Percentiles rank a stretch among this genome's conserved stretches.
phyloP scores from a whole-genome alignment of 1,139 yeast genomes.

The Eremothecium gossypii region DNA sequence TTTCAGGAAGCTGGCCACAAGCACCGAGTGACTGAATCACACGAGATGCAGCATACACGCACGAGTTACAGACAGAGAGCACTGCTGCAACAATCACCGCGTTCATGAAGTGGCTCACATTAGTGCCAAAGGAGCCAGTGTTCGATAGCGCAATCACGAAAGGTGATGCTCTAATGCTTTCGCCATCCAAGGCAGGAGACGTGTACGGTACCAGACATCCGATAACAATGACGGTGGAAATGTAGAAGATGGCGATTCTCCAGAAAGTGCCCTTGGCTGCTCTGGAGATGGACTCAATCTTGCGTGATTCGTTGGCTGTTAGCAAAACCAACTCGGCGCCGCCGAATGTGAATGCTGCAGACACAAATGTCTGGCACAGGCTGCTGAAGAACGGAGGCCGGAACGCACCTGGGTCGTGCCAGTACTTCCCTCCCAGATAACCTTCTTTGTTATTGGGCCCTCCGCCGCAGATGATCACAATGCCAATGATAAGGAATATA shows the following conservation, averaged over 20 bases:
- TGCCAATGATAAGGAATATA: slow-evolving; percentile 54
- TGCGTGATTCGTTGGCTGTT: slow-evolving; percentile 42
- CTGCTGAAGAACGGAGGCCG: slow-evolving; percentile 41
- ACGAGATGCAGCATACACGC: slow-evolving; percentile 72
- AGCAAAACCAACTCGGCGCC: slow-evolving; percentile 44
- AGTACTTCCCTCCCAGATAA: slow-evolving; percentile 45
- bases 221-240: slow-evolving; percentile 34
- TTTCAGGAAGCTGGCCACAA: slow-evolving; percentile 69
- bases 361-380: slow-evolving; percentile 42
- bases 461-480: slow-evolving; percentile 53
- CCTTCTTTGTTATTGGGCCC: slow-evolving; percentile 43
- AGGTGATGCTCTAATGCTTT: slow-evolving; percentile 53
- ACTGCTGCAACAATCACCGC: slow-evolving; percentile 65
- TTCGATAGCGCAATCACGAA: slow-evolving; percentile 56
- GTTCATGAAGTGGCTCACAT: slow-evolving; percentile 63
- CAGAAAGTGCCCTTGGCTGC: slow-evolving; percentile 62
- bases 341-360: slow-evolving; percentile 57
- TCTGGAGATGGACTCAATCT: slow-evolving; percentile 48
- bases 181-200: slow-evolving; percentile 41
- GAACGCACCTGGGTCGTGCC: slow-evolving; percentile 53
- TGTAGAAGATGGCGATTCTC: slow-evolving; percentile 49
- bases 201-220: slow-evolving; percentile 62
- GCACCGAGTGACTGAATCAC: slow-evolving; percentile 75
- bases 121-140: slow-evolving; percentile 48
- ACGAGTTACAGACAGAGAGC: slow-evolving; percentile 64